Conservation (phyloP, 208 protist species). For the Leishmania arabica region DNA sequence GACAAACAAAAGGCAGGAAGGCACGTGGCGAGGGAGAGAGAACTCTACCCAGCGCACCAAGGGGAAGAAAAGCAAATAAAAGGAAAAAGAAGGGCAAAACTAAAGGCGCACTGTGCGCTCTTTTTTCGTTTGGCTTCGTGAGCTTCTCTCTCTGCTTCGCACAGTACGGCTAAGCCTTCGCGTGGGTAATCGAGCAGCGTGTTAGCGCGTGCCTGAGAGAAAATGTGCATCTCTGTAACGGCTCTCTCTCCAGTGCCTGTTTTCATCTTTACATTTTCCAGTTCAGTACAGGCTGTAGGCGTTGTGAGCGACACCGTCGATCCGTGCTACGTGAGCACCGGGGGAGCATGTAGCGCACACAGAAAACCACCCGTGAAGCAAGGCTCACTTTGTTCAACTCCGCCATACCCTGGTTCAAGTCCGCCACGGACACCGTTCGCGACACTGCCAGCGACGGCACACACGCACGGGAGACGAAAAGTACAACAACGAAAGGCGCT, state of each 20-base stretch:
- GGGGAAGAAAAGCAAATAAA: slow-evolving; percentile 11
- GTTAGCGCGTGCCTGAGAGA: slow-evolving; percentile 5
- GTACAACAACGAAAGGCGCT: not conserved
- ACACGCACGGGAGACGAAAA: not conserved
- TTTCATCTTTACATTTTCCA: not conserved
- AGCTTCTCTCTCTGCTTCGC: not conserved
- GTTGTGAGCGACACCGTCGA: not conserved
- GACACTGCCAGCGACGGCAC: not conserved
- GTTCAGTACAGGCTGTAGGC: not conserved
- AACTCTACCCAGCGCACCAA: not conserved
- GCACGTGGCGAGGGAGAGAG: not conserved
- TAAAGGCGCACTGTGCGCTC: not conserved
- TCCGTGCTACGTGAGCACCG: slow-evolving; percentile 5
- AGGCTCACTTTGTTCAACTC: no score
- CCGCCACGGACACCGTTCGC: not conserved
- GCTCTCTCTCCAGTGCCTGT: not conserved
- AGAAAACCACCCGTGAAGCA: not conserved
- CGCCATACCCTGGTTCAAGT: not conserved
- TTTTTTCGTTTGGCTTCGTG: not conserved
- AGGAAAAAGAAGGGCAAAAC: not conserved
- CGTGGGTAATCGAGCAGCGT: no score
- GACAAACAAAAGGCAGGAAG: slow-evolving; percentile 1
- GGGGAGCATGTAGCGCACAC: not conserved
- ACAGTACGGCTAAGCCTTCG: not conserved
- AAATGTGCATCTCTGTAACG: slow-evolving; percentile 11